Evolutionary conservation across 345 rosid genomes (phyloP).

Genomic region (Citrus cavaleriei): DNA sequence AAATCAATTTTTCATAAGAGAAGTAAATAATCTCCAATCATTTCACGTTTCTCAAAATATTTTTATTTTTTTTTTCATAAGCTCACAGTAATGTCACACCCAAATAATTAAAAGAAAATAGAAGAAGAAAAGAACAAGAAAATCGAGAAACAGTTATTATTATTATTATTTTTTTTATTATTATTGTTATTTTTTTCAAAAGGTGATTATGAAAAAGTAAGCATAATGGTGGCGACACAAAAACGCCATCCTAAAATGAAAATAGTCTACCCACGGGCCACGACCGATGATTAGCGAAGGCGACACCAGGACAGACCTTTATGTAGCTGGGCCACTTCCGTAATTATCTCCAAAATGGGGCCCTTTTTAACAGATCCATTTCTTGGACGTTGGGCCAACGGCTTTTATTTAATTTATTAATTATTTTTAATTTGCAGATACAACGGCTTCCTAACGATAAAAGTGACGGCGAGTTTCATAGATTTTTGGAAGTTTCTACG

Average conservation of each 20-base stretch:
- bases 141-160: background rate
- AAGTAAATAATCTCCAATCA: too few relatives aligned
- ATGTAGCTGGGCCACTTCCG: background rate
- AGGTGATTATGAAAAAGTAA: too few relatives aligned
- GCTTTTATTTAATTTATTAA: background rate
- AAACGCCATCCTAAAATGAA: background rate
- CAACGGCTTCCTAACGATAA: background rate
- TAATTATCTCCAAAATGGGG: background rate
- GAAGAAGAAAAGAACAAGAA: background rate
- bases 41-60: too few relatives aligned
- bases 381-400: constrained; percentile 4
- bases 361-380: background rate
- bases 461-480: background rate
- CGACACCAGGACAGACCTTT: background rate
- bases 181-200: too few relatives aligned
- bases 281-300: background rate
- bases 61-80: too few relatives aligned
- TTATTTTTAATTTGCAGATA: background rate
- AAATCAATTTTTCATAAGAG: too few relatives aligned
- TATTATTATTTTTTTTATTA: too few relatives aligned
- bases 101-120: too few relatives aligned
- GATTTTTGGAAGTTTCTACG: background rate
- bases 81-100: too few relatives aligned
- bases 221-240: too few relatives aligned
- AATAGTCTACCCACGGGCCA: too few relatives aligned